Evolutionary conservation across 164 flowering plant genomes (phyloP).

Genomic region (Akebia trifoliata): DNA sequence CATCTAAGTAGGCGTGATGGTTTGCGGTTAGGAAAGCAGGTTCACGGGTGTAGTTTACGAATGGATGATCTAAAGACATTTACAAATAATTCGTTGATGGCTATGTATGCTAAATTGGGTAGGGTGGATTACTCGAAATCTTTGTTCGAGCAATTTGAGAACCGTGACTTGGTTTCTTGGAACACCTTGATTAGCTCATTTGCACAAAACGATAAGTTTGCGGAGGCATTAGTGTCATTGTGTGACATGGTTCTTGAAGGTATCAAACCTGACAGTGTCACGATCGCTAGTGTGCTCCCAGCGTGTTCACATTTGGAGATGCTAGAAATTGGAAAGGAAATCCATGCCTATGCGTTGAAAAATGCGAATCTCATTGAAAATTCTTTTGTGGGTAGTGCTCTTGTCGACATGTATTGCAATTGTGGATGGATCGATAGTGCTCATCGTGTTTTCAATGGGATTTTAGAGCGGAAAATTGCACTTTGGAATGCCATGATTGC

Average conservation of each 20-base stretch:
- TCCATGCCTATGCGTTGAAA: slow-evolving; percentile 6
- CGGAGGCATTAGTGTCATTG: slow-evolving; percentile 6
- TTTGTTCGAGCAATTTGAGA: too few species aligned
- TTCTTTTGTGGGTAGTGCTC: slow-evolving; percentile 9
- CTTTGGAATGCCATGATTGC: slow-evolving; percentile 13
- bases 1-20: slow-evolving; percentile 2
- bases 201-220: slow-evolving; percentile 4
- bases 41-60: slow-evolving; percentile 9
- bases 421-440: slow-evolving; percentile 4
- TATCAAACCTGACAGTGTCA: slow-evolving; percentile 2
- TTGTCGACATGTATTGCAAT: slow-evolving; percentile 12
- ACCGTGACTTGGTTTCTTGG: too few species aligned
- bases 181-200: slow-evolving; percentile 8
- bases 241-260: slow-evolving; percentile 8
- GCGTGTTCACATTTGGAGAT: slow-evolving; percentile 13
- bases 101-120: too few species aligned
- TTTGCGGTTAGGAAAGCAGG: slow-evolving; percentile 6
- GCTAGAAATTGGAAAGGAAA: slow-evolving; percentile 6
- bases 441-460: slow-evolving; percentile 1
- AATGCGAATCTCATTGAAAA: slow-evolving; percentile 6
- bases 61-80: slow-evolving; percentile 2
- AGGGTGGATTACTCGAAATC: too few species aligned
- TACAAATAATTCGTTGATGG: slow-evolving; percentile 12
- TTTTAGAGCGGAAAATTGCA: slow-evolving; percentile 3
- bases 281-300: slow-evolving; percentile 13